Percentiles rank a stretch among this genome's conserved stretches.
Conservation (phyloP, 176 grass and related monocot species). For the Cymbopogon citratus region DNA sequence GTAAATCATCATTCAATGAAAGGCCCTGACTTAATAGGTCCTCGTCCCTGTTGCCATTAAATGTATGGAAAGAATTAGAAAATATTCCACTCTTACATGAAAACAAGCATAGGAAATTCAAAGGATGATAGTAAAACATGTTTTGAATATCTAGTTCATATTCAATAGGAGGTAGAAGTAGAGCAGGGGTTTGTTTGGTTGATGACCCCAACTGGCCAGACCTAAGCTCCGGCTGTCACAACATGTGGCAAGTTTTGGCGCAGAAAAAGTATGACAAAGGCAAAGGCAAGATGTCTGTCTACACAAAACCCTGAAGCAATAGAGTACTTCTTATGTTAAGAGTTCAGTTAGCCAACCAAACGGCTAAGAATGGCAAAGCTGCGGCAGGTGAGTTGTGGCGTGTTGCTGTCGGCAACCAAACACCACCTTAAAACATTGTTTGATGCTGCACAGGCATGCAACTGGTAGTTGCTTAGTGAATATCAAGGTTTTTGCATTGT, state of each 20-base stretch:
- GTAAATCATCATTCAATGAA: conserved; percentile 92
- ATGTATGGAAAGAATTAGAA: conserved; percentile 35
- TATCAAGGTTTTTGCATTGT: background rate
- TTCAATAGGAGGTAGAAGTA: background rate
- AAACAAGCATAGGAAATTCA: conserved; percentile 7
- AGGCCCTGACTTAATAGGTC: conserved; percentile 75
- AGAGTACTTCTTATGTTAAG: background rate
- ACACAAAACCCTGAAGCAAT: background rate
- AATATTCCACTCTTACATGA: conserved; percentile 3
- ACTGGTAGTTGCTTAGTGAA: background rate
- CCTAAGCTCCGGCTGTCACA: background rate
- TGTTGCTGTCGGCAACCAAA: background rate
- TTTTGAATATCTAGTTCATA: background rate
- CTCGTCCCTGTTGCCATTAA: conserved; percentile 65
- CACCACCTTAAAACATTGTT: background rate
- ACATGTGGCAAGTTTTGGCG: background rate
- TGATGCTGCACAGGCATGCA: too few species aligned
- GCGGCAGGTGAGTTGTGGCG: background rate
- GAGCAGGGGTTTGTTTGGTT: background rate
- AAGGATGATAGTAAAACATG: background rate
- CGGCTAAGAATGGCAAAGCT: background rate
- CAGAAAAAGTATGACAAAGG: too few species aligned
- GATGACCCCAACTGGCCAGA: background rate
- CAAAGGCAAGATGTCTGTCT: background rate
- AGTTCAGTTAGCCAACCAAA: background rate